These are phyloP conservation scores for Amanita fuliginea DNA, from an alignment of 768 basidiomycete genomes.

Conservation along the genomic window DNA sequence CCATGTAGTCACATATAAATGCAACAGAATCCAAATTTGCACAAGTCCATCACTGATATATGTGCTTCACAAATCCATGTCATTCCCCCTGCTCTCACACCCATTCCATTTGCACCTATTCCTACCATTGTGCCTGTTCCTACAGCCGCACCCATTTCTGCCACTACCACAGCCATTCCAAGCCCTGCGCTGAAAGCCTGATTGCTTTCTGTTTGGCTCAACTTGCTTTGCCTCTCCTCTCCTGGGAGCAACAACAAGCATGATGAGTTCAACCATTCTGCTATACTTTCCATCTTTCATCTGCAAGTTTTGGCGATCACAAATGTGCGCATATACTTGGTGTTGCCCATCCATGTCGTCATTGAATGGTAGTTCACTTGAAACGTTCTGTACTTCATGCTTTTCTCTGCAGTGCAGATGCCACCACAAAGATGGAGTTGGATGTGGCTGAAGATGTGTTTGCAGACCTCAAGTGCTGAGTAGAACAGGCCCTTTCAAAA, in stretches of 20 bases:
- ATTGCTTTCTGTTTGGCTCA: background rate
- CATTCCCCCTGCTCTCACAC: too few species aligned
- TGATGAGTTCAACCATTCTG: constrained; percentile 10
- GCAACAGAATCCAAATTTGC: too few species aligned
- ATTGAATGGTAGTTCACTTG: constrained; percentile 17
- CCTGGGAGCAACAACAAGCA: background rate
- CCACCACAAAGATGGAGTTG: constrained; percentile 23
- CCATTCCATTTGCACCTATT: too few species aligned
- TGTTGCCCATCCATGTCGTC: constrained; percentile 10
- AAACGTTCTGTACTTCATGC: constrained; percentile 24
- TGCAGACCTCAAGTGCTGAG: constrained; percentile 27
- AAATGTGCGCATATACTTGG: background rate
- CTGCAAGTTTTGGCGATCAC: constrained; percentile 39
- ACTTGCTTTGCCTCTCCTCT: too few species aligned
- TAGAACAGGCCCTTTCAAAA: constrained; percentile 16
- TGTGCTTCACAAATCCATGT: too few species aligned
- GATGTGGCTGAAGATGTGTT: constrained; percentile 31
- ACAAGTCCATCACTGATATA: too few species aligned
- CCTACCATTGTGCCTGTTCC: too few species aligned
- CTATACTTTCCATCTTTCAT: constrained; percentile 35
- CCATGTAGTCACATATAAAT: too few species aligned
- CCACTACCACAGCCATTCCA: too few species aligned
- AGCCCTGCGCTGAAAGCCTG: background rate
- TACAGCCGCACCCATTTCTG: too few species aligned
- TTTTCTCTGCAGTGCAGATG: background rate